Base-by-base conservation (phyloP, 2,329 filamentous ascomycete species). In the Coleophoma crateriformis region DNA sequence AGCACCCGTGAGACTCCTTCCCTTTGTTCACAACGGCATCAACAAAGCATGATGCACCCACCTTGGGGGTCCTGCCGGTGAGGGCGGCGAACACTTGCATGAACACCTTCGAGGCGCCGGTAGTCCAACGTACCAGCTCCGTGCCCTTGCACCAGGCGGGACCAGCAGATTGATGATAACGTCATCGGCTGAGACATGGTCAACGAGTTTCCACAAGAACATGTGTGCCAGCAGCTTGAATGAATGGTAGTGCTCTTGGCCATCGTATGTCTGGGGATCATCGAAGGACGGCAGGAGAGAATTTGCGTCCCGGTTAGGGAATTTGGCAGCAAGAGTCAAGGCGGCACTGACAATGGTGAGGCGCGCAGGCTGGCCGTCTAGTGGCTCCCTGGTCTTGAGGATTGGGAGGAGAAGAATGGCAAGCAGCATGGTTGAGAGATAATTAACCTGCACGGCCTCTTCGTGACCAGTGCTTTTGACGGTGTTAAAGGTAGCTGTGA, bases 1-100 rank as follows among this genome's bases (percentile, higher is more conserved):
- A 78, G 41, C 70, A 73, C 0, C 75, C 76, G 56, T 81, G 77
- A 0, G 72, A 73, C 56, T 78, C 74, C 40, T 66, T 67, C 0
- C 75, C 76, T 47, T 78, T 69, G 0, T 65, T 62, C 1, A 72
- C 63, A 0, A 61, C 63, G 0, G 75, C 75, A 56, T 80, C 71
- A 1, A 78, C 49, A 54, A 73, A 77, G 0, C 68, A 72, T 42
- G 68, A 71, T 1, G 73, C 75, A 5, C 71, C 77, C 5, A 68
- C 66, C 6, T 64, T 59, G 12, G 66, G 33, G 4, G 55, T 64
- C 17, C 70, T 62, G 0, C 58, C 71, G 1, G 59, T 54, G 5
- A 67, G 2, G 1, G 49, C 44, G 33, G 61, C 62, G 33, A 61
- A 59, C 1, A 60, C 20, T 20, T 56, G 57, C 33, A 60, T 22